Conservation (phyloP, 768 basidiomycete species). For the Vararia minispora region DNA sequence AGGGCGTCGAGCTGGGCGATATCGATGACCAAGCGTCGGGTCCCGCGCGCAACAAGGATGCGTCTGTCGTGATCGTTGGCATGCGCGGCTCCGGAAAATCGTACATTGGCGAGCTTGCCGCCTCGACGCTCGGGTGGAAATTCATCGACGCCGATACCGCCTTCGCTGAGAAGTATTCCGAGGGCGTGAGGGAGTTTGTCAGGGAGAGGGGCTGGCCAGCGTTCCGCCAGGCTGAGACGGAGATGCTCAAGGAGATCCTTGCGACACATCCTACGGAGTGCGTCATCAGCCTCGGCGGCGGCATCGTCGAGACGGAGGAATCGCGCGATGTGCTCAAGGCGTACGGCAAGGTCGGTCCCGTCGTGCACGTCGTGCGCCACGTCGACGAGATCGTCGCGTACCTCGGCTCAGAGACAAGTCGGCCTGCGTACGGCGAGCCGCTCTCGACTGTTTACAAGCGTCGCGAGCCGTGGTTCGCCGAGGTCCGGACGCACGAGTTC, state of each 20-base stretch:
- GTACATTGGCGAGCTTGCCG: constrained; percentile 72
- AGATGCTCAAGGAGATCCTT: constrained; percentile 59
- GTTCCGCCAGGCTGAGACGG: constrained; percentile 75
- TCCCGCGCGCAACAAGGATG: constrained; percentile 27
- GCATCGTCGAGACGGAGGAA: constrained; percentile 78
- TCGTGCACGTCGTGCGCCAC: constrained; percentile 78
- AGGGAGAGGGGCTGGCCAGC: constrained; percentile 76
- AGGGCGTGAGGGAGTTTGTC: constrained; percentile 67
- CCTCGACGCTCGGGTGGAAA: constrained; percentile 57
- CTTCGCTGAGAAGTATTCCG: constrained; percentile 55
- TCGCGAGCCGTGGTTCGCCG: constrained; percentile 77
- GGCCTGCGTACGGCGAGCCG: constrained; percentile 86
- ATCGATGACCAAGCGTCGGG: constrained; percentile 30
- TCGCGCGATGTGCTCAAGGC: constrained; percentile 63
- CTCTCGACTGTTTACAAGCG: constrained; percentile 76
- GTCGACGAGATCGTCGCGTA: constrained; percentile 75
- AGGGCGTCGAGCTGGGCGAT: constrained; percentile 67
- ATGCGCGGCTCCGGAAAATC: constrained; percentile 99
- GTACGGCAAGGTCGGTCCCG: constrained; percentile 55
- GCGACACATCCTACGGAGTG: constrained; percentile 41
- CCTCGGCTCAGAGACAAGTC: constrained; percentile 58
- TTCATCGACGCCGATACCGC: constrained; percentile 78
- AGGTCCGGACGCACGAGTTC: constrained; percentile 77
- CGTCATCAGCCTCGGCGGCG: constrained; percentile 88
- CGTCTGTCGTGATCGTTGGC: constrained; percentile 73